A percentile compares a stretch with the other conserved stretches of the same genome.
Evolutionary conservation across 257 asterid genomes (phyloP).

Genomic region (Solanum medicagineum): DNA sequence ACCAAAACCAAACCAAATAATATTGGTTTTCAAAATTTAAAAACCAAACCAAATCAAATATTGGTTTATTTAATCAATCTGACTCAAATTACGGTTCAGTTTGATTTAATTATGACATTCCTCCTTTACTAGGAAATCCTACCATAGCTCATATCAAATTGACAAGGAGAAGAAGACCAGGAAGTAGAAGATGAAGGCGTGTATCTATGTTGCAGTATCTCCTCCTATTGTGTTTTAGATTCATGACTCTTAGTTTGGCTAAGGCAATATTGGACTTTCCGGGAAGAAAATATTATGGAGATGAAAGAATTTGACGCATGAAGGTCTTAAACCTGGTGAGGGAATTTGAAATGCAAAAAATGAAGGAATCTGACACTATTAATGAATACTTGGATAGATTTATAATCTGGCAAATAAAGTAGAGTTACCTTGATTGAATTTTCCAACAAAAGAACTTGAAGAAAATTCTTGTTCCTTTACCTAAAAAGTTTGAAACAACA

Average conservation of each 20-base stretch:
- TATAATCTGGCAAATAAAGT: background rate
- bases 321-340: background rate
- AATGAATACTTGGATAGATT: background rate
- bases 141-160: background rate
- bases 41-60: no score
- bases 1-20: no score
- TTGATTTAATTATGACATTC: background rate
- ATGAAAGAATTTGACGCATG: background rate
- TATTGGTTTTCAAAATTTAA: no score
- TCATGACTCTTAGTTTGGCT: background rate
- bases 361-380: background rate
- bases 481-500: background rate
- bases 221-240: background rate
- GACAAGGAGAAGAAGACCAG: background rate
- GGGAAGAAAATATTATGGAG: background rate
- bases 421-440: background rate
- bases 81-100: no score
- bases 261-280: background rate
- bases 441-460: background rate
- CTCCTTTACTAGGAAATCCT: background rate
- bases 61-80: no score
- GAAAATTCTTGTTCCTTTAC: background rate
- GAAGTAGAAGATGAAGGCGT: background rate
- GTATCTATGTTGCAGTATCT: background rate
- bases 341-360: constrained; percentile 1